A percentile compares a stretch with the other conserved stretches of the same genome.
phyloP scores from a whole-genome alignment of 306 rosid genomes.

The Trifolium dubium region DNA sequence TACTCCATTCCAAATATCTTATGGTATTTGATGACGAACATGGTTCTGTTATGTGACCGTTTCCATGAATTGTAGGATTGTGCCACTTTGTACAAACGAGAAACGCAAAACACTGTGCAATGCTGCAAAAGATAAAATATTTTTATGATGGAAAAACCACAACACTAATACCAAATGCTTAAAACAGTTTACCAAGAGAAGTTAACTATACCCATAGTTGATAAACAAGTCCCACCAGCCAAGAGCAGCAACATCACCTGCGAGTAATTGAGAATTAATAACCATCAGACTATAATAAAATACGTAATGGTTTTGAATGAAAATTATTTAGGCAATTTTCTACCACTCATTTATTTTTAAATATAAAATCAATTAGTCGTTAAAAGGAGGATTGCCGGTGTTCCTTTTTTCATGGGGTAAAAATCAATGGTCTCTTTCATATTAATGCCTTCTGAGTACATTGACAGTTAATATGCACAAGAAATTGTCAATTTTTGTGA shows the following conservation, averaged over 20 bases:
- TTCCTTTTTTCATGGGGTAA: too few relatives aligned
- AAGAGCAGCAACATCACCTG: constrained; percentile 89
- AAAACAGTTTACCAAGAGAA: constrained; percentile 29
- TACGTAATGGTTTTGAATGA: background rate
- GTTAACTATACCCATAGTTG: constrained; percentile 70
- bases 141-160: constrained; percentile 35
- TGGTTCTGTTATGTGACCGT: constrained; percentile 63
- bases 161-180: constrained; percentile 21
- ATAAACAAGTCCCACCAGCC: constrained; percentile 99
- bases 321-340: background rate
- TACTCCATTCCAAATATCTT: constrained; percentile 73
- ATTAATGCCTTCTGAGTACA: too few relatives aligned
- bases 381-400: too few relatives aligned
- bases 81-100: constrained; percentile 98
- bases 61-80: constrained; percentile 85
- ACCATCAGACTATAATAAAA: background rate
- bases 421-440: too few relatives aligned
- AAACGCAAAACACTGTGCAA: constrained; percentile 96
- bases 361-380: too few relatives aligned
- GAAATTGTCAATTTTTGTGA: background rate
- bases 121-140: constrained; percentile 58
- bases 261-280: constrained; percentile 35
- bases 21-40: constrained; percentile 59
- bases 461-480: background rate
- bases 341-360: background rate